Base-by-base conservation (phyloP, 768 basidiomycete species). In the Tricholoma bakamatsutake region DNA sequence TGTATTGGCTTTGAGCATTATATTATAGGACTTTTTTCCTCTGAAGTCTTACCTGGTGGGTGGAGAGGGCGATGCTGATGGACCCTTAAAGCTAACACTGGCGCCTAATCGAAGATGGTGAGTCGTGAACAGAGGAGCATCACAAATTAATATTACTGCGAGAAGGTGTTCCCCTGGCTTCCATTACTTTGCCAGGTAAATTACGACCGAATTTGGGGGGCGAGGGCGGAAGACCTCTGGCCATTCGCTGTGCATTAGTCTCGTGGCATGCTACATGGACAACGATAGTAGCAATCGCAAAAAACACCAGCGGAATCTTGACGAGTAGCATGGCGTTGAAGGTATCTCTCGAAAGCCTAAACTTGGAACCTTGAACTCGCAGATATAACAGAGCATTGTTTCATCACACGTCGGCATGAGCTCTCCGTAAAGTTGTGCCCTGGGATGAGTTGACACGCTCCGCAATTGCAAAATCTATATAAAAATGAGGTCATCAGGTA, bases 221-320 rank as follows among this genome's bases (percentile, higher is more conserved):
- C 24, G 69, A 65, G 1, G 75, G 73, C 24, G 75, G 72, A 12
- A 79, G 67, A 9, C 77, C 77, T 45, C 75, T 71, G 28, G 77
- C 76, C 55, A 80, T 62, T 43, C 78, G 70, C 55, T 77, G 69
- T 18, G 66, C 74, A 58, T 78, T 78, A 11, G 76, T 75, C 57
- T 69, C 71, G 12, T 37, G 12, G 27, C 50, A 37, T 6, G 50
- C 34, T 33, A 28, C 50, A 4, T 18, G 34, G 7, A 28, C 15
- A 37, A 37, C 5, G 18, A 24, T 8, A 31, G 50, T 13, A 24
- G 27, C 21, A 31, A 51, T 51, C 27, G 33, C 34, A 39, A 35
- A 37, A 35, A 39, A 12, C 15, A 37, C 34, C 27, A 51, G 24
- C 21, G 34, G 11, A 13, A 51, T 24, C 11, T 51, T 51, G 50